A percentile compares a stretch with the other conserved stretches of the same genome.
phyloP scores from a whole-genome alignment of 2,329 filamentous ascomycete genomes.

The Phoma sp. region DNA sequence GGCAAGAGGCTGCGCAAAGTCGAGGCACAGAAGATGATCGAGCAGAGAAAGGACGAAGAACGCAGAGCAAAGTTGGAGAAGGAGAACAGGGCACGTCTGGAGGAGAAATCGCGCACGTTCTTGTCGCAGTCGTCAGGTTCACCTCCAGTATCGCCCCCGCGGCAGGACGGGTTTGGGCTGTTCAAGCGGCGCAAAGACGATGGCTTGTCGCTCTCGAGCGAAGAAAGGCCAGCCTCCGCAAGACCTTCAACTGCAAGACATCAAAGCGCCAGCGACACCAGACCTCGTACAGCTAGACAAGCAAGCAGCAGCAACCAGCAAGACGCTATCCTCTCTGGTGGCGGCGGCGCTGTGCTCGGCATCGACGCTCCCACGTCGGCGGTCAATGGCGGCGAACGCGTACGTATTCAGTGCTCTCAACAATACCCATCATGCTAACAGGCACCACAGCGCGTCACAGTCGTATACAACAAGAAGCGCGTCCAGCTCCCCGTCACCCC shows the following conservation, averaged over 20 bases:
- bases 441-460: slow-evolving; percentile 65
- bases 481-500: slow-evolving; percentile 75
- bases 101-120: slow-evolving; percentile 32
- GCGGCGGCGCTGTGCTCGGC: slow-evolving; percentile 58
- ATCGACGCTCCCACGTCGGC: slow-evolving; percentile 81
- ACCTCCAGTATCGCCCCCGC: slow-evolving; percentile 38
- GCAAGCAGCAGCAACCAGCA: slow-evolving; percentile 31
- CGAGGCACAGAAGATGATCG: slow-evolving; percentile 33
- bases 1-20: slow-evolving; percentile 41
- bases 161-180: slow-evolving; percentile 41
- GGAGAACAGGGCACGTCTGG: slow-evolving; percentile 33
- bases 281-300: slow-evolving; percentile 27
- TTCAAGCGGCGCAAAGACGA: slow-evolving; percentile 46
- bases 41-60: slow-evolving; percentile 41
- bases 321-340: slow-evolving; percentile 51
- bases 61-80: slow-evolving; percentile 31
- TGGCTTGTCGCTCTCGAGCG: slow-evolving; percentile 25
- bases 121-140: slow-evolving; percentile 32
- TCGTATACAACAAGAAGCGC: slow-evolving; percentile 73
- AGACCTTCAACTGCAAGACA: slow-evolving; percentile 25
- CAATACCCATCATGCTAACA: slow-evolving; percentile 20
- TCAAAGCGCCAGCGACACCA: slow-evolving; percentile 26
- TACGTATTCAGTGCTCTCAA: slow-evolving; percentile 51
- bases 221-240: slow-evolving; percentile 24
- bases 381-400: slow-evolving; percentile 78